Conservation (phyloP, 2,329 filamentous ascomycete genomes). For the Venturia aucupariae region DNA sequence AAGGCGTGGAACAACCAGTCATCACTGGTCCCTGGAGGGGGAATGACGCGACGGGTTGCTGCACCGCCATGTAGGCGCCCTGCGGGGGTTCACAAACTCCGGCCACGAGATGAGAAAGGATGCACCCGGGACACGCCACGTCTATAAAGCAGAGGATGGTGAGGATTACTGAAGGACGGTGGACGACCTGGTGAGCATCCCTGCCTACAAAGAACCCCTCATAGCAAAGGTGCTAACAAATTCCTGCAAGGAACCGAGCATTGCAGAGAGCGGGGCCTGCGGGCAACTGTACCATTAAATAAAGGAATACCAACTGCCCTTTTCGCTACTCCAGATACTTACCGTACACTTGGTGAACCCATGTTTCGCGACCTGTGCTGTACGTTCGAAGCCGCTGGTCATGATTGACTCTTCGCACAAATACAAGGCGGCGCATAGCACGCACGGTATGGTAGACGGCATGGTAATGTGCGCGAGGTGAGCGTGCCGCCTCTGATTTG, state of each 20-base stretch:
- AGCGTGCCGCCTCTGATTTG: neutral
- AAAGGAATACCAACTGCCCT: neutral
- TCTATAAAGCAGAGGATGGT: too few species aligned
- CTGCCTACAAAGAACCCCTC: neutral
- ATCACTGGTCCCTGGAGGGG: neutral
- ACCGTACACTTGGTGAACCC: neutral
- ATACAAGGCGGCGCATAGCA: neutral
- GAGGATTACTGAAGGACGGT: too few species aligned
- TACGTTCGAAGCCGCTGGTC: neutral
- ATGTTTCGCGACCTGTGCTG: neutral
- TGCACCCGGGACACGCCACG: too few species aligned
- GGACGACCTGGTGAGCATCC: neutral
- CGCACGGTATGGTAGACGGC: neutral
- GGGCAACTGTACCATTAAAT: neutral
- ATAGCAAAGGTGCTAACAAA: neutral
- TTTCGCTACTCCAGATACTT: neutral
- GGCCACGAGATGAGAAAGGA: too few species aligned
- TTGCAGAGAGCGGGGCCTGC: neutral
- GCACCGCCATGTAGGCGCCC: neutral
- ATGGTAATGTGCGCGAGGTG: neutral
- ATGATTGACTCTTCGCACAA: neutral
- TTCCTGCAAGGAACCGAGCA: neutral
- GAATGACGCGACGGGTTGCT: neutral
- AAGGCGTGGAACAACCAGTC: neutral
- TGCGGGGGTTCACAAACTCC: neutral